phyloP scores from a whole-genome alignment of 495 filamentous ascomycete genomes.

The Podospora anserina region DNA sequence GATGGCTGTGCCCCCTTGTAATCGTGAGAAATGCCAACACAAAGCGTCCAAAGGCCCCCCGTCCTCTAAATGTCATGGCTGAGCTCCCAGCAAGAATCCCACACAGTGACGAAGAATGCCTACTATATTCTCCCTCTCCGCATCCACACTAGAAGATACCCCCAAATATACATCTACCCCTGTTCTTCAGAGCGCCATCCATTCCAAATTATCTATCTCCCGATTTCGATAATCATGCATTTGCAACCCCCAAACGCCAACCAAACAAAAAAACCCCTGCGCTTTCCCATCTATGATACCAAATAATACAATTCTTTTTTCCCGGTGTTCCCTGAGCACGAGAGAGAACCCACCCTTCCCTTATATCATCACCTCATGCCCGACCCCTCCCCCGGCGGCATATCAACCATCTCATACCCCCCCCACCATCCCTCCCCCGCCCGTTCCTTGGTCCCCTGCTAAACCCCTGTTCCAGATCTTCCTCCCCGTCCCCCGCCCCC shows the following conservation, averaged over 20 bases:
- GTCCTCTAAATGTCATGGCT: no score
- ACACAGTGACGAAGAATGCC: neutral
- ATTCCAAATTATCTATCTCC: neutral
- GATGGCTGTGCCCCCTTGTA: no score
- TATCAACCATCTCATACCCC: conserved; percentile 19
- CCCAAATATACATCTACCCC: neutral
- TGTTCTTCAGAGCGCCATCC: no score
- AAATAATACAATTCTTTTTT: neutral
- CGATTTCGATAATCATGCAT: neutral
- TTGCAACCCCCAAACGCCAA: neutral
- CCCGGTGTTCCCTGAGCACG: no score
- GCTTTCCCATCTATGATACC: neutral
- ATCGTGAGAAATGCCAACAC: no score
- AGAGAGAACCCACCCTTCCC: neutral
- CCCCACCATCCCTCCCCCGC: conserved; percentile 17
- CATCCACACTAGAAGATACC: neutral
- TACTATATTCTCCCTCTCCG: neutral
- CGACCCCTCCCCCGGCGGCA: neutral
- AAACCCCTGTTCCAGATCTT: conserved; percentile 16
- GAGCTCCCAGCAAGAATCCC: no score
- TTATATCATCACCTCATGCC: neutral
- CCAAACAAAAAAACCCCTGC: neutral
- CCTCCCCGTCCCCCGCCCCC: neutral
- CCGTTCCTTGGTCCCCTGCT: conserved; percentile 15
- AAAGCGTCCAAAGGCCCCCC: no score